Evolutionary conservation across 345 rosid species (phyloP).

Genomic region (Fremontodendron californicum): DNA sequence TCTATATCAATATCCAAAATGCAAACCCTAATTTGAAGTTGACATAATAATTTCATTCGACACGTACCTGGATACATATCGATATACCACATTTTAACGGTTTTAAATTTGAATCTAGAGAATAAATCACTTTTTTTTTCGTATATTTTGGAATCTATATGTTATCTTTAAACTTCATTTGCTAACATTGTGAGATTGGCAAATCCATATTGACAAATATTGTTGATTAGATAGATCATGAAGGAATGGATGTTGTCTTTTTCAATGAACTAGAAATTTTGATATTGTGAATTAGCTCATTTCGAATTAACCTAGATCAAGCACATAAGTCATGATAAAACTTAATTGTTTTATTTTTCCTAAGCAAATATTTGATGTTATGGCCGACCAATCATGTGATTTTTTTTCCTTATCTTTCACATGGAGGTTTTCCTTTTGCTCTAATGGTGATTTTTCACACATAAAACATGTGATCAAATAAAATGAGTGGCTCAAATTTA

Average conservation of each 20-base stretch:
- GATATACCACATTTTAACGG: too few species aligned
- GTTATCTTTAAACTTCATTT: too few species aligned
- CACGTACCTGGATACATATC: too few species aligned
- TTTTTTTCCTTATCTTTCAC: slow-evolving; percentile 28
- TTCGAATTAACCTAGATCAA: neutral
- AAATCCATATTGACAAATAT: too few species aligned
- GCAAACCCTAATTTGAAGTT: neutral
- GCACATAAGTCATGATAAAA: neutral
- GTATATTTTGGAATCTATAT: too few species aligned
- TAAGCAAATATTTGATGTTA: neutral
- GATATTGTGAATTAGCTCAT: too few species aligned
- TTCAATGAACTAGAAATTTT: too few species aligned
- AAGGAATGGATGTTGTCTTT: too few species aligned
- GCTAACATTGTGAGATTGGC: too few species aligned
- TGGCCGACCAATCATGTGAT: slow-evolving; percentile 45
- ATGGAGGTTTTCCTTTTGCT: slow-evolving; percentile 15
- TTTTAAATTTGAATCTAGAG: too few species aligned
- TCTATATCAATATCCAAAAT: neutral
- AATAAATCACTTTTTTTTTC: too few species aligned
- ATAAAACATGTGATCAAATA: slow-evolving; percentile 34
- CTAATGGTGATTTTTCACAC: slow-evolving; percentile 14
- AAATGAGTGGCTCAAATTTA: slow-evolving; percentile 25
- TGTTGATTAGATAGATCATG: neutral
- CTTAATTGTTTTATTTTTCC: neutral
- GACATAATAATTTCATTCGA: neutral